phyloP scores from a whole-genome alignment of 148 eudicot species.

The Amaranthus hypochondriacus region DNA sequence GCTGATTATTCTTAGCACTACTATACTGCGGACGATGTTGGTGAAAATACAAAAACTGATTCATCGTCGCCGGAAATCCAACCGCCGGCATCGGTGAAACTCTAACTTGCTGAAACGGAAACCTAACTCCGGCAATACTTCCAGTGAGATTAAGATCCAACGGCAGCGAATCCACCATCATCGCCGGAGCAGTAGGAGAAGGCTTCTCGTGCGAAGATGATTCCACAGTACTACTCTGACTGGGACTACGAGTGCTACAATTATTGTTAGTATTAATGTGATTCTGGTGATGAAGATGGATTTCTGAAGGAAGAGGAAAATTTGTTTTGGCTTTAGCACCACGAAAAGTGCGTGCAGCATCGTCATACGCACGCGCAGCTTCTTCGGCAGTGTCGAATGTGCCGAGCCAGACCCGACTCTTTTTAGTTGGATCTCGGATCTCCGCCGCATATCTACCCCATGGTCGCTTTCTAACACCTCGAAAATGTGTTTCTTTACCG shows the following conservation, averaged over 20 bases:
- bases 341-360: constrained; percentile 72
- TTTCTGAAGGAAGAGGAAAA: constrained; percentile 34
- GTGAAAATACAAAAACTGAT: constrained; percentile 20
- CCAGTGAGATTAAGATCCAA: constrained; percentile 40
- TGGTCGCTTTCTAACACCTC: constrained; percentile 70
- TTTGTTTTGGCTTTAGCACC: constrained; percentile 67
- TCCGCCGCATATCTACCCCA: constrained; percentile 80
- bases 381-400: constrained; percentile 72
- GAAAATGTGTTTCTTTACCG: constrained; percentile 36
- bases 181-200: constrained; percentile 2
- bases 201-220: constrained; percentile 34
- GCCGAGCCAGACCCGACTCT: constrained; percentile 72
- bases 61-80: constrained; percentile 22
- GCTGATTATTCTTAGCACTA: neutral
- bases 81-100: constrained; percentile 3
- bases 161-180: constrained; percentile 29
- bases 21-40: constrained; percentile 4
- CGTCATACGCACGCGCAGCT: constrained; percentile 72
- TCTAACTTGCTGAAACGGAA: constrained; percentile 9
- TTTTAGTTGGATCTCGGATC: constrained; percentile 65
- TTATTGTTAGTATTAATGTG: neutral
- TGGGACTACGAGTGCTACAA: constrained; percentile 28
- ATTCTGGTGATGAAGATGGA: neutral
- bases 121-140: constrained; percentile 1
- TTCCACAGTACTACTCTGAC: constrained; percentile 55